Evolutionary conservation across 192 early-diverging fungal species (phyloP), one percentile per base, ranked within the genome.

Genomic region (Oehlia diaphana): DNA sequence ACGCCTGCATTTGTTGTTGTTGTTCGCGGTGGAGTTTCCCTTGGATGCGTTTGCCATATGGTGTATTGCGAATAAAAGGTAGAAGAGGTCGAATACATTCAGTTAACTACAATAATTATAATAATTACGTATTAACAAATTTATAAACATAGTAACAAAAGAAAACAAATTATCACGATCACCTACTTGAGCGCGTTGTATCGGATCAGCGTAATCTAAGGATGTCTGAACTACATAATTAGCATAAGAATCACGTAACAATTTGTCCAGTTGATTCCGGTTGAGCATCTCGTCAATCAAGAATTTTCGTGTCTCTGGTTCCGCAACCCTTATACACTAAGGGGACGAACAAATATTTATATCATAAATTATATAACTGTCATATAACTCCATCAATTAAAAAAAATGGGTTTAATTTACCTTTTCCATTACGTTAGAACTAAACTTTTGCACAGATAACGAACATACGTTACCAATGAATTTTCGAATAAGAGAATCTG

Each of bases 181-280:
- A 63, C 28, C 23, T 83, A 90, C 89, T 79, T 91, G 87, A 2
- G 79, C 76, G 13, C 92, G 89, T 86, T 94, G 94, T 37, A 89
- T 83, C 35, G 87, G 89, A 49, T 94, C 92, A 7, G 94, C 92
- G 82, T 88, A 94, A 74, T 96, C 95, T 44, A 96, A 84, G 44
- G 94, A 93, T 5, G 94, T 96, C 83, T 96, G 95, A 12, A 96
- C 92, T 4, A 96, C 95, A 82, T 95, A 96, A 82, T 96, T 96
- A 65, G 93, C 95, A 80, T 92, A 96, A 21, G 93, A 94, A 80
- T 96, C 95, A 23, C 93, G 88, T 72, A 96, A 85, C 21, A 96
- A 86, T 79, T 91, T 92, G 47, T 96, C 94, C 66, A 96, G 86
- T 39, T 88, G 85, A 21, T 89, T 88, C 81, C 89, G 89, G 85